Conservation (phyloP, 179 eudicot species). For the Monotropa hypopitys region DNA sequence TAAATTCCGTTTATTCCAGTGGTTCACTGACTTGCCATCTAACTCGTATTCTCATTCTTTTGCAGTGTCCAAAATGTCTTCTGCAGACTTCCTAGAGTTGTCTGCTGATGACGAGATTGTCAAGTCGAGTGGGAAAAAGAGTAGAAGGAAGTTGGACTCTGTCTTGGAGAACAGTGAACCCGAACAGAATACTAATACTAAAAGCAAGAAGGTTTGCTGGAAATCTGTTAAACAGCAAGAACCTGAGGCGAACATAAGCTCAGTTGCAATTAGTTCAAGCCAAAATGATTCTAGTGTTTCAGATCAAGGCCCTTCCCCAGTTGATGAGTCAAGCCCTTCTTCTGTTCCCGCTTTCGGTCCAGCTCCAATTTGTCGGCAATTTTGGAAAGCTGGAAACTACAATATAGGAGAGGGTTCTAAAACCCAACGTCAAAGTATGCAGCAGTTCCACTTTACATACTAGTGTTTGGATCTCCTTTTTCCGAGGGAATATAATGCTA, state of each 20-base stretch:
- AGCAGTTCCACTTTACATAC: neutral
- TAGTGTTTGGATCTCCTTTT: neutral
- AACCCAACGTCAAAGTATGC: conserved; percentile 5
- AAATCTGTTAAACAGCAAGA: neutral
- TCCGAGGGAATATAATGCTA: neutral
- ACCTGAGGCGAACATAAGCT: neutral
- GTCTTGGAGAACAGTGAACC: neutral
- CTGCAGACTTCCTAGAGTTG: neutral
- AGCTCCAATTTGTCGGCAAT: conserved; percentile 11
- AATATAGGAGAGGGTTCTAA: neutral
- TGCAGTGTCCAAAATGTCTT: conserved; percentile 1
- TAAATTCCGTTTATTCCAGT: neutral
- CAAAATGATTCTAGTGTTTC: neutral
- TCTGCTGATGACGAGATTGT: neutral
- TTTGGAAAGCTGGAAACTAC: conserved; percentile 20
- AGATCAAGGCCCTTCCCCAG: neutral
- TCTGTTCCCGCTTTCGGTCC: neutral
- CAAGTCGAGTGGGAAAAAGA: neutral
- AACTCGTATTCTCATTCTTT: neutral
- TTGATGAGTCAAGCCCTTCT: neutral
- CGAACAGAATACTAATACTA: neutral
- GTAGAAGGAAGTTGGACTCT: conserved; percentile 3
- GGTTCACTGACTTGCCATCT: neutral
- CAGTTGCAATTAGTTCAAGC: neutral
- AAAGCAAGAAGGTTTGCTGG: neutral